Conservation (phyloP, 805 yeast species). For the Candida yuanshanica region DNA sequence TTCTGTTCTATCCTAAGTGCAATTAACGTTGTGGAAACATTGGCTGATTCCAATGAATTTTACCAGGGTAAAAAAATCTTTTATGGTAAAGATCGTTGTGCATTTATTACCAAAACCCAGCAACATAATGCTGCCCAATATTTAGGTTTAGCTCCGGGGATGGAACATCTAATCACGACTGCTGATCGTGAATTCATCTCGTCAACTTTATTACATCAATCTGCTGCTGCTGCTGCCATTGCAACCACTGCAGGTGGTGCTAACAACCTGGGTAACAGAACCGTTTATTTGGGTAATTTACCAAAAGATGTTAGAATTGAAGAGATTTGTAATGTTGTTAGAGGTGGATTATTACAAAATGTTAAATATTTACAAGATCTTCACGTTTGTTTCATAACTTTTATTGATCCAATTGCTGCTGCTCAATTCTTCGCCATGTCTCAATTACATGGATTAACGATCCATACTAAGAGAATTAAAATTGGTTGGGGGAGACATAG, state of each 20-base stretch:
- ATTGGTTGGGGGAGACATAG: conserved; percentile 98
- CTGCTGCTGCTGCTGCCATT: conserved; percentile 96
- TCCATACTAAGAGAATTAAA: conserved; percentile 79
- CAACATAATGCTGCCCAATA: conserved; percentile 97
- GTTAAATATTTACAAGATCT: conserved; percentile 77
- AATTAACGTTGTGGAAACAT: conserved; percentile 72
- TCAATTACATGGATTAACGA: conserved; percentile 80
- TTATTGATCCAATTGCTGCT: conserved; percentile 94
- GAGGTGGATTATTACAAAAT: conserved; percentile 89
- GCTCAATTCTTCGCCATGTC: conserved; percentile 96
- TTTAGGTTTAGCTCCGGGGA: conserved; percentile 84
- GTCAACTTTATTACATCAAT: conserved; percentile 80
- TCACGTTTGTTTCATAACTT: conserved; percentile 91
- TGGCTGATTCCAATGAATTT: conserved; percentile 58
- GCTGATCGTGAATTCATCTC: conserved; percentile 56
- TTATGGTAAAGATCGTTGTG: conserved; percentile 93
- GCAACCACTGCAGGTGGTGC: conserved; percentile 95
- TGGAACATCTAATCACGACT: conserved; percentile 72
- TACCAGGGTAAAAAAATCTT: conserved; percentile 76
- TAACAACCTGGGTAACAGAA: conserved; percentile 85
- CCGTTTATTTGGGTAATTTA: conserved; percentile 84
- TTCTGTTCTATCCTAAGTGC: conserved; percentile 82
- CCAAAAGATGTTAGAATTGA: conserved; percentile 86
- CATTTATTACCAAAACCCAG: conserved; percentile 90
- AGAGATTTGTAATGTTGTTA: conserved; percentile 91